Conservation (phyloP, 306 rosid species). For the Luffa aegyptiaca region DNA sequence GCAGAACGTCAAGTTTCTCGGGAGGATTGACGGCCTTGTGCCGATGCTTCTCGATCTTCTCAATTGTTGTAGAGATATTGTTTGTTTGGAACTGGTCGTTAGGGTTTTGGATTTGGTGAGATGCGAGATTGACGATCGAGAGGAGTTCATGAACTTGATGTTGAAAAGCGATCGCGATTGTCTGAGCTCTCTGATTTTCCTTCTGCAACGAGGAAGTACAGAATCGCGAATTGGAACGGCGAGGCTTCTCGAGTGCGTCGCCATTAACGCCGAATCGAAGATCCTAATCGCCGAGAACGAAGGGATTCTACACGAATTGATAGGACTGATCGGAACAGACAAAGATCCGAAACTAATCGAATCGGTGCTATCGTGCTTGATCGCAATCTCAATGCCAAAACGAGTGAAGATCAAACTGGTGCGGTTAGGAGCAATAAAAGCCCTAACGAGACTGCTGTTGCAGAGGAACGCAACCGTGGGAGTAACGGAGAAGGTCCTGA, state of each 20-base stretch:
- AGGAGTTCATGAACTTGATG: conserved; percentile 22
- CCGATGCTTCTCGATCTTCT: conserved; percentile 37
- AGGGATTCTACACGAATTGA: conserved; percentile 34
- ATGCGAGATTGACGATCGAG: conserved; percentile 22
- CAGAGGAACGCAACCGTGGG: conserved; percentile 24
- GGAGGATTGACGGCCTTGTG: conserved; percentile 29
- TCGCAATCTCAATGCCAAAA: conserved; percentile 42
- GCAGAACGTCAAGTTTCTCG: conserved; percentile 44
- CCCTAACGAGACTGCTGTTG: conserved; percentile 29
- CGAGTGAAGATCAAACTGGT: conserved; percentile 37
- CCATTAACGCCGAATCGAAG: conserved; percentile 50
- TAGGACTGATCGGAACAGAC: conserved; percentile 31
- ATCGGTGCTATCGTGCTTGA: conserved; percentile 41
- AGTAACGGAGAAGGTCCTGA: conserved; percentile 46
- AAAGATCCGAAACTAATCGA: conserved; percentile 41
- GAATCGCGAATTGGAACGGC: conserved; percentile 40
- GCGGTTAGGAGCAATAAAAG: conserved; percentile 39
- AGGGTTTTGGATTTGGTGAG: conserved; percentile 35
- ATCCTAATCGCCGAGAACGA: conserved; percentile 45
- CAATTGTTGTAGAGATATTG: conserved; percentile 1
- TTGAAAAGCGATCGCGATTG: conserved; percentile 27
- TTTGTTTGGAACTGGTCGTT: conserved; percentile 37
- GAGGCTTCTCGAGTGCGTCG: conserved; percentile 37
- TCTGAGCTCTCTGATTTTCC: conserved; percentile 35
- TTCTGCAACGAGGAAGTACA: conserved; percentile 39